Conservation (phyloP, 495 filamentous ascomycete species). For the Pyrenula massariospora region DNA sequence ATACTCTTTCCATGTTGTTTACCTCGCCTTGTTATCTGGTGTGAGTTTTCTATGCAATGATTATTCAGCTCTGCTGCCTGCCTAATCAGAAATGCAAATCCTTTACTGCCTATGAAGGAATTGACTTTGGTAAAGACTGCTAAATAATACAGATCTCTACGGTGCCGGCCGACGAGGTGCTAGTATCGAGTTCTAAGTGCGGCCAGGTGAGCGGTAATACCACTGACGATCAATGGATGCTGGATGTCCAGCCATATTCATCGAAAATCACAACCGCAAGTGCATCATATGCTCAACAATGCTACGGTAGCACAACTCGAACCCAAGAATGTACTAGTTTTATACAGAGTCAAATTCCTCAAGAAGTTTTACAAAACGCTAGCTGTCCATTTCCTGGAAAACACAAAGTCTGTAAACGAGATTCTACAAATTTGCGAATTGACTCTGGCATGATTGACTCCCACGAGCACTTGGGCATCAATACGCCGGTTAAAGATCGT, state of each 20-base stretch:
- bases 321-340: neutral
- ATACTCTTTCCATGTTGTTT: neutral
- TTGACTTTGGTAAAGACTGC: neutral
- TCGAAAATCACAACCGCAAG: neutral
- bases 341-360: neutral
- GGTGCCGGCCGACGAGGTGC: neutral
- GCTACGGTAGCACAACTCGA: neutral
- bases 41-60: neutral
- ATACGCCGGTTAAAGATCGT: constrained; percentile 2
- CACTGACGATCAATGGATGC: neutral
- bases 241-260: neutral
- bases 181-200: neutral
- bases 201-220: neutral
- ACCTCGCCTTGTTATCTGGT: neutral
- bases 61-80: neutral
- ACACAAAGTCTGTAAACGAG: neutral
- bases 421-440: neutral
- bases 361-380: neutral
- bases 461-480: constrained; percentile 7
- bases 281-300: neutral
- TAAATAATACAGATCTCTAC: neutral
- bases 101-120: neutral
- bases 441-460: constrained; percentile 9
- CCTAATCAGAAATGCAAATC: neutral
- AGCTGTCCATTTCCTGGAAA: neutral